Evolutionary conservation across 257 asterid genomes (phyloP).

Genomic region (Dorcoceras hygrometricum): DNA sequence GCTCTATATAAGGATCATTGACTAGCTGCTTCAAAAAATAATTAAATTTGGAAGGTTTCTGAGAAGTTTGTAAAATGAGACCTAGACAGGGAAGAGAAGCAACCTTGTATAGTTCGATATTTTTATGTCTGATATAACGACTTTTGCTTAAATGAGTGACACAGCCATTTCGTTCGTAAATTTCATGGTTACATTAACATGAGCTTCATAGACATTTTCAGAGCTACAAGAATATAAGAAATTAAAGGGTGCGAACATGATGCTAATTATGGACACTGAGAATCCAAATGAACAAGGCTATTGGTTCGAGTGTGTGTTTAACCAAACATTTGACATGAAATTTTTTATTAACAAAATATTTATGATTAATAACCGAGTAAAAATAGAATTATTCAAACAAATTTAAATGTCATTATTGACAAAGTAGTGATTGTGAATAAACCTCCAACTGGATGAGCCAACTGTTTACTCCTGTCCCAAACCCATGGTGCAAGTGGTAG

Average conservation of each 20-base stretch:
- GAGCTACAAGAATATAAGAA: no score
- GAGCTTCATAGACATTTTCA: no score
- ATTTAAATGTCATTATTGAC: conserved; percentile 4
- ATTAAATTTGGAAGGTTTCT: background rate
- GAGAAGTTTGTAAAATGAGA: background rate
- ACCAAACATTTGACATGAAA: background rate
- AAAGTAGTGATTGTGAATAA: background rate
- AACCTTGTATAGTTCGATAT: background rate
- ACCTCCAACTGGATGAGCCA: conserved; percentile 91
- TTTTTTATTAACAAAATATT: background rate
- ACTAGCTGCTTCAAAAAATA: background rate
- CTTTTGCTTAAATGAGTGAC: background rate
- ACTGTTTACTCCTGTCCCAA: conserved; percentile 66
- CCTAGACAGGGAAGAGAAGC: background rate
- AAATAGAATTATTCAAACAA: no score
- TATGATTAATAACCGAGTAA: background rate
- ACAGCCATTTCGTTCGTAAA: background rate
- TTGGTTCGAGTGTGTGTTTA: background rate
- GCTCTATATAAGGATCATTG: background rate
- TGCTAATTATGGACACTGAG: background rate
- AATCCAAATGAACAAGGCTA: background rate
- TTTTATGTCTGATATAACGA: background rate
- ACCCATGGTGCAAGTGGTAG: conserved; percentile 78
- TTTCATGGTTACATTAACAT: no score
- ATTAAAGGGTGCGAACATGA: no score